Evolutionary conservation across 768 basidiomycete species (phyloP).

Genomic region (Daedalea quercina): DNA sequence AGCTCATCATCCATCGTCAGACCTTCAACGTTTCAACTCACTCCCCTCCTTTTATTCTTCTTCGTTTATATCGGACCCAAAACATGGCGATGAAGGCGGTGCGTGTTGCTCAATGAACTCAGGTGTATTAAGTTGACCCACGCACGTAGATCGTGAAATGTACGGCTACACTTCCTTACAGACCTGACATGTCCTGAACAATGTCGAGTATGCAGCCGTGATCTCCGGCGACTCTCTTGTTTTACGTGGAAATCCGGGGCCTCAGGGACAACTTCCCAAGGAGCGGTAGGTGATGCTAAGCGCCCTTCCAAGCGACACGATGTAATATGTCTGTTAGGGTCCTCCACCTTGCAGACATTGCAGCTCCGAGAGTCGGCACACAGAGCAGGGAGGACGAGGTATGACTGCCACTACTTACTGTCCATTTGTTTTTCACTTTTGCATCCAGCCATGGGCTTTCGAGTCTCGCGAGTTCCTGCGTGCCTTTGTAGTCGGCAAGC

Average conservation of each 20-base stretch:
- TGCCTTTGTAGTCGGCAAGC: conserved; percentile 80
- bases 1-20: not conserved
- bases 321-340: conserved; percentile 41
- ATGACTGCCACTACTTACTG: conserved; percentile 6
- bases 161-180: conserved; percentile 17
- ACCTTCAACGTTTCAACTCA: no score
- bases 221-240: conserved; percentile 88
- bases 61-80: not conserved
- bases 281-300: conserved; percentile 66
- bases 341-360: conserved; percentile 83
- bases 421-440: not conserved
- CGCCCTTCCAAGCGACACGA: not conserved
- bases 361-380: conserved; percentile 79
- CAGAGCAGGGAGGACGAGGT: conserved; percentile 83
- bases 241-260: conserved; percentile 66
- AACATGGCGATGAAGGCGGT: conserved; percentile 76
- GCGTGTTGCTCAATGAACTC: conserved; percentile 20
- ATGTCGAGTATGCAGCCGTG: conserved; percentile 51
- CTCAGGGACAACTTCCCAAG: conserved; percentile 84
- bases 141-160: conserved; percentile 29
- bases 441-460: conserved; percentile 74
- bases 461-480: conserved; percentile 92
- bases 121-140: not conserved
- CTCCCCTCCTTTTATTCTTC: not conserved
- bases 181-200: conserved; percentile 16